phyloP scores from a whole-genome alignment of 2,329 filamentous ascomycete genomes.

The Knufia petricola region DNA sequence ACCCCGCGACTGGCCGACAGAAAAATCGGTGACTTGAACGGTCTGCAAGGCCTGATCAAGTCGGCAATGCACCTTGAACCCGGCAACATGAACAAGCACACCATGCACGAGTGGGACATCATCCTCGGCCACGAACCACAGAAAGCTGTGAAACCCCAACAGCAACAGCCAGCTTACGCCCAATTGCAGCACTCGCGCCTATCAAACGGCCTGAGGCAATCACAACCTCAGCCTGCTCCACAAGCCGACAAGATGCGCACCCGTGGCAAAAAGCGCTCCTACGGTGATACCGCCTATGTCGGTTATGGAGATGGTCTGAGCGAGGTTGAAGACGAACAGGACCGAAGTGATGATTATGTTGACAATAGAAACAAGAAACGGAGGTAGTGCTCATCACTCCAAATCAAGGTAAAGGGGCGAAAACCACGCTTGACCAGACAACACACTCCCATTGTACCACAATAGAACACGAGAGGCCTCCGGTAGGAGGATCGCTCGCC shows the following conservation, averaged over 20 bases:
- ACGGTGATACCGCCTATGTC: slow-evolving; percentile 43
- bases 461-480: too few relatives aligned
- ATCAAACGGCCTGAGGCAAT: slow-evolving; percentile 16
- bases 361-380: slow-evolving; percentile 14
- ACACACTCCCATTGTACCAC: too few relatives aligned
- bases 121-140: slow-evolving; percentile 38
- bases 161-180: slow-evolving; percentile 22
- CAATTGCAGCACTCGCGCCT: slow-evolving; percentile 24
- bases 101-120: slow-evolving; percentile 38
- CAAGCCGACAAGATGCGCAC: slow-evolving; percentile 32
- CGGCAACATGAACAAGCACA: slow-evolving; percentile 35
- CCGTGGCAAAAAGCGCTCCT: slow-evolving; percentile 39
- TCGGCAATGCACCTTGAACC: slow-evolving; percentile 41
- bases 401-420: background rate
- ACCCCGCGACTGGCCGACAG: slow-evolving; percentile 39
- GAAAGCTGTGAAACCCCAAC: slow-evolving; percentile 27
- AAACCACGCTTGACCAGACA: too few relatives aligned
- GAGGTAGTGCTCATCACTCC: slow-evolving; percentile 1
- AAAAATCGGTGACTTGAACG: slow-evolving; percentile 36
- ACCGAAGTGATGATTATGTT: slow-evolving; percentile 24
- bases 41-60: slow-evolving; percentile 32
- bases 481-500: too few relatives aligned
- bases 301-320: slow-evolving; percentile 37
- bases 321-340: slow-evolving; percentile 29
- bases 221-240: slow-evolving; percentile 20